A percentile compares a stretch with the other conserved stretches of the same genome.
Evolutionary conservation across 768 basidiomycete genomes (phyloP).

Genomic region (Paxillus rubicundulus): DNA sequence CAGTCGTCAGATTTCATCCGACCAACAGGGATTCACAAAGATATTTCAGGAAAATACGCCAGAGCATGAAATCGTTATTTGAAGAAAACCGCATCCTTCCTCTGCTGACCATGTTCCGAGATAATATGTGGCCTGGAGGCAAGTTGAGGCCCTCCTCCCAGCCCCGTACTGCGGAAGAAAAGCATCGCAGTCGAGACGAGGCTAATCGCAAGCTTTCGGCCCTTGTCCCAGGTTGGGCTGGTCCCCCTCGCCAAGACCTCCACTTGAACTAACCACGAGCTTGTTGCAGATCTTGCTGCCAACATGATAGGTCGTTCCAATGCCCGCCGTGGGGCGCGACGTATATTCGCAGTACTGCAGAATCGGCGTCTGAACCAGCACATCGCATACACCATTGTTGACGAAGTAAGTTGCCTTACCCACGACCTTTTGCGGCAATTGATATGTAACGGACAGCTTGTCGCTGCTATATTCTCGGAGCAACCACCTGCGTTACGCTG

Average conservation of each 20-base stretch:
- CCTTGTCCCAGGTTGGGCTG: conserved; percentile 76
- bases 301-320: conserved; percentile 99
- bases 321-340: conserved; percentile 85
- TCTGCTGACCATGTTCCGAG: conserved; percentile 64
- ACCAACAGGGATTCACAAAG: not conserved
- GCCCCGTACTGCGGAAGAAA: conserved; percentile 81
- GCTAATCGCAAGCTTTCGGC: conserved; percentile 89
- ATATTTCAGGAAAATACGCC: conserved; percentile 75
- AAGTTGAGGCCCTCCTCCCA: conserved; percentile 55
- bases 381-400: conserved; percentile 81
- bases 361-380: conserved; percentile 95
- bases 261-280: conserved; percentile 1
- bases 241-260: not conserved
- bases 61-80: conserved; percentile 61
- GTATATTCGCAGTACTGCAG: conserved; percentile 92
- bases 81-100: conserved; percentile 70
- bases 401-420: conserved; percentile 62
- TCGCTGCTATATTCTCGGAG: conserved; percentile 63
- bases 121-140: conserved; percentile 85
- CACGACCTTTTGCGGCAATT: not conserved
- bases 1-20: conserved; percentile 19
- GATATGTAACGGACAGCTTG: conserved; percentile 39
- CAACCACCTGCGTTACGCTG: conserved; percentile 15
- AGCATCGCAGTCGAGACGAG: conserved; percentile 73
- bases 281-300: conserved; percentile 75